A percentile compares a stretch with the other conserved stretches of the same genome.
phyloP scores from a whole-genome alignment of 2,329 filamentous ascomycete species.

The Mariannaea elegans region DNA sequence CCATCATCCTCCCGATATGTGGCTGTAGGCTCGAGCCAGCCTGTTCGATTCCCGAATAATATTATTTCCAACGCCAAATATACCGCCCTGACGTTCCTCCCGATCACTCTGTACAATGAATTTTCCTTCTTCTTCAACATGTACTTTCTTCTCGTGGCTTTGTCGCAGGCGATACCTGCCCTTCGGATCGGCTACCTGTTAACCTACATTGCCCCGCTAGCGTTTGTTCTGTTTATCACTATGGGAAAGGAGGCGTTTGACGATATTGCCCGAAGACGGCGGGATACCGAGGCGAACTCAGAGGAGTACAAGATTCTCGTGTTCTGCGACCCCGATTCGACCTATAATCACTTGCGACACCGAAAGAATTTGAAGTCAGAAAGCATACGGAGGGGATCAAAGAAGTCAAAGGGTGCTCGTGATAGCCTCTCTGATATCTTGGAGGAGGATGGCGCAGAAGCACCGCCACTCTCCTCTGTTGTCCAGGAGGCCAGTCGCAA shows the following conservation, averaged over 20 bases:
- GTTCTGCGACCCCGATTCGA: slow-evolving; percentile 67
- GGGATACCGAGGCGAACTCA: slow-evolving; percentile 94
- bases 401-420: slow-evolving; percentile 43
- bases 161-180: slow-evolving; percentile 91
- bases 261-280: slow-evolving; percentile 84
- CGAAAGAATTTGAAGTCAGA: slow-evolving; percentile 56
- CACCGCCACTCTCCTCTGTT: slow-evolving; percentile 54
- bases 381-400: slow-evolving; percentile 40
- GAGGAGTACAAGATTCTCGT: slow-evolving; percentile 84
- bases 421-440: slow-evolving; percentile 69
- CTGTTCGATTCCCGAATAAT: slow-evolving; percentile 85
- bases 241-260: slow-evolving; percentile 96
- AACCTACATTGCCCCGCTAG: slow-evolving; percentile 91
- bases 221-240: slow-evolving; percentile 90
- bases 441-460: slow-evolving; percentile 66
- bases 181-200: slow-evolving; percentile 93
- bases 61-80: slow-evolving; percentile 98
- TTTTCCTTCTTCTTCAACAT: slow-evolving; percentile 99
- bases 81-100: slow-evolving; percentile 92
- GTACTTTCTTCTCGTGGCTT: slow-evolving; percentile 94
- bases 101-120: slow-evolving; percentile 95
- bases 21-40: slow-evolving; percentile 77
- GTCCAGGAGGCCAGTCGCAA: slow-evolving; percentile 78
- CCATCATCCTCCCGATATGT: slow-evolving; percentile 78
- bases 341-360: slow-evolving; percentile 50